phyloP scores from a whole-genome alignment of 257 asterid genomes.

The Cynanchum wilfordii region DNA sequence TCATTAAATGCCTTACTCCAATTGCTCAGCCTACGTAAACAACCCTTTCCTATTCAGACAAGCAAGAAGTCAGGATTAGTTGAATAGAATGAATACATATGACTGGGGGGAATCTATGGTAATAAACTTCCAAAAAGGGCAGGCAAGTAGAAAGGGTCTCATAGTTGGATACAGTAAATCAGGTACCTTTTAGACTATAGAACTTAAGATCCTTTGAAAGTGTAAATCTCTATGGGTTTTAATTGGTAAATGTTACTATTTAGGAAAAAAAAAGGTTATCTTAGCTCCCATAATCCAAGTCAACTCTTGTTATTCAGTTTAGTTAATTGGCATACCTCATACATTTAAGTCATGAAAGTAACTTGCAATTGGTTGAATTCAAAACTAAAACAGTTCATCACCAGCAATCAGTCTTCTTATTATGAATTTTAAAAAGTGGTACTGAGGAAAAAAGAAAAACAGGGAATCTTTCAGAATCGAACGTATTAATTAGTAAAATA shows the following conservation, averaged over 20 bases:
- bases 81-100: neutral
- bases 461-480: neutral
- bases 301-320: neutral
- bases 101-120: neutral
- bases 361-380: constrained; percentile 8
- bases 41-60: neutral
- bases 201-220: neutral
- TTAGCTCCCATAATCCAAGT: neutral
- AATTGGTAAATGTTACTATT: neutral
- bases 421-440: neutral
- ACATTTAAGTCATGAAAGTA: neutral
- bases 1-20: neutral
- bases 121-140: neutral
- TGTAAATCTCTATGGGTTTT: neutral
- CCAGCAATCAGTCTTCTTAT: neutral
- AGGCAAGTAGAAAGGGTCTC: neutral
- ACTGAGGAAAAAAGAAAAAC: neutral
- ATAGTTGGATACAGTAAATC: neutral
- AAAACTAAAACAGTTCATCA: constrained; percentile 4
- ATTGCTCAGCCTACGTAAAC: neutral
- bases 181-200: neutral
- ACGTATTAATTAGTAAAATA: neutral
- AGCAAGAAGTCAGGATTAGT: neutral
- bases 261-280: neutral
- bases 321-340: neutral